Evolutionary conservation across 768 basidiomycete species (phyloP).

Genomic region (Tricholoma flavovirens): DNA sequence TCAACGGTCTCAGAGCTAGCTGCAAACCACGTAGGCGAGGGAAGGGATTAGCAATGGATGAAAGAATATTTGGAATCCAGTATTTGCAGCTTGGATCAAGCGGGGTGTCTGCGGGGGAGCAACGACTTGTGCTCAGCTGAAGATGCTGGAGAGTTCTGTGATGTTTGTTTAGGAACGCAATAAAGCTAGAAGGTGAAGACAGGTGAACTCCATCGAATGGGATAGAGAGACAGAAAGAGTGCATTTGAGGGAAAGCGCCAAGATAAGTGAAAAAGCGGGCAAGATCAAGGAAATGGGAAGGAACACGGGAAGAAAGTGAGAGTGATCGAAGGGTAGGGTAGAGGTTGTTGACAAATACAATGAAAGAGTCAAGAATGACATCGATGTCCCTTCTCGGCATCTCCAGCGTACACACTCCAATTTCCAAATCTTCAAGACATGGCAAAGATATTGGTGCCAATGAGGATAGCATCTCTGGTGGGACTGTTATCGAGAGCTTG

Average conservation of each 20-base stretch:
- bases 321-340: conserved; percentile 32
- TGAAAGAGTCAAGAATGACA: conserved; percentile 32
- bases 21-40: conserved; percentile 27
- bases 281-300: conserved; percentile 35
- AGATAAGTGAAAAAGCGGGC: conserved; percentile 31
- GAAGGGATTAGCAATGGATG: conserved; percentile 22
- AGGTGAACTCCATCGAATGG: conserved; percentile 42
- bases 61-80: conserved; percentile 39
- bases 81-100: conserved; percentile 24
- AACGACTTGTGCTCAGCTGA: conserved; percentile 28
- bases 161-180: conserved; percentile 32
- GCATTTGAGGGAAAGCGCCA: conserved; percentile 34
- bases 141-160: conserved; percentile 28
- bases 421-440: conserved; percentile 28
- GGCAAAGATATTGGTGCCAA: conserved; percentile 30
- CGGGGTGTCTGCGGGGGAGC: conserved; percentile 14
- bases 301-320: conserved; percentile 28
- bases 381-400: conserved; percentile 25
- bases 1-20: conserved; percentile 35
- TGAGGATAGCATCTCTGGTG: conserved; percentile 28
- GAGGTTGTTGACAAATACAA: conserved; percentile 41
- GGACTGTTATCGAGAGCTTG: conserved; percentile 34
- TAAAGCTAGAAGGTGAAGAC: conserved; percentile 26
- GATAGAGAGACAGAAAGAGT: conserved; percentile 33
- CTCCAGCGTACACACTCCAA: conserved; percentile 30